A percentile compares a stretch with the other conserved stretches of the same genome.
phyloP scores from a whole-genome alignment of 2,329 filamentous ascomycete genomes.

The Pyricularia pennisetigena region DNA sequence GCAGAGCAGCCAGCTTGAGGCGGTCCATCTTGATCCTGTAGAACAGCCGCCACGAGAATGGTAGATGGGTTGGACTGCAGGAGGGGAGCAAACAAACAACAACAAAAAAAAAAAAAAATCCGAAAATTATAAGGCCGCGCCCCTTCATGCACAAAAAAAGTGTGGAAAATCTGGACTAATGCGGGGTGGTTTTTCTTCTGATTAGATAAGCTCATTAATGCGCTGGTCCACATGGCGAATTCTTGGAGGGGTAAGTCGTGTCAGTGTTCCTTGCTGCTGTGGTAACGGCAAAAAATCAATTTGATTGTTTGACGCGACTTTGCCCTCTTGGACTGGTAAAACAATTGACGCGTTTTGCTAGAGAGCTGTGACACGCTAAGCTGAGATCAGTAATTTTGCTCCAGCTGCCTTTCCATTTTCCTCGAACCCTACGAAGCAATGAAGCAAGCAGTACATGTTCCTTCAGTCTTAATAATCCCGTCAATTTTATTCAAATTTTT shows the following conservation, averaged over 20 bases:
- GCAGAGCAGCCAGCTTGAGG: conserved; percentile 74
- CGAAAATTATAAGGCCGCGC: neutral
- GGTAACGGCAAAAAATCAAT: neutral
- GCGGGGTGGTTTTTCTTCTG: neutral
- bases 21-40: conserved; percentile 51
- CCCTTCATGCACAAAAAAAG: neutral
- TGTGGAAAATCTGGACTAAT: neutral
- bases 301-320: neutral
- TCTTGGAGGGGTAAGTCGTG: neutral
- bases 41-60: neutral
- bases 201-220: conserved; percentile 3
- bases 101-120: neutral
- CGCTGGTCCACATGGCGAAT: neutral
- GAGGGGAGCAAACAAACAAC: neutral
- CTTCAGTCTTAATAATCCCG: too few species aligned
- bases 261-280: neutral
- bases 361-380: neutral
- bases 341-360: neutral
- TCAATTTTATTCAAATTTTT: too few species aligned
- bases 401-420: neutral
- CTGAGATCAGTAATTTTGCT: neutral
- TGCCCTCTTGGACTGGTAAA: neutral
- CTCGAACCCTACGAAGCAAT: neutral
- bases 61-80: neutral
- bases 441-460: too few species aligned